phyloP scores from a whole-genome alignment of 192 early-diverging fungal genomes.

The Dispira simplex region DNA sequence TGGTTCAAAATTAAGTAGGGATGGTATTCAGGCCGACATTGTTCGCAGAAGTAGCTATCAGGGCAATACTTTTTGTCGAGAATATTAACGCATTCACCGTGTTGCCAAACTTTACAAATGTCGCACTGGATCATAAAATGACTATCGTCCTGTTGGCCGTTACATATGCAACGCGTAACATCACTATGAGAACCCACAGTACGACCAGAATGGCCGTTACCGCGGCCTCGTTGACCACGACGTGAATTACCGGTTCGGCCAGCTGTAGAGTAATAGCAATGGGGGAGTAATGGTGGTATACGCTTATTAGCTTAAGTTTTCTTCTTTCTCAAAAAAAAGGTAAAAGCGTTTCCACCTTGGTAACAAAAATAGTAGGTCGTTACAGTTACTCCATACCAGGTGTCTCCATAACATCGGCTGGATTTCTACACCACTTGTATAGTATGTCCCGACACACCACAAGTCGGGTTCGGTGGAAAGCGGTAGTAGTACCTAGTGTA shows the following conservation, averaged over 20 bases:
- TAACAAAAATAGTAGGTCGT: no score
- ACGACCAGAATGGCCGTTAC: neutral
- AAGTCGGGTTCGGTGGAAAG: no score
- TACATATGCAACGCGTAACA: conserved; percentile 31
- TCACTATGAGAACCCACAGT: conserved; percentile 4
- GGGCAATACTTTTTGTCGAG: conserved; percentile 56
- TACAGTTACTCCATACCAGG: no score
- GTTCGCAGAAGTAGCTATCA: conserved; percentile 87
- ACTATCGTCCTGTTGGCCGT: conserved; percentile 28
- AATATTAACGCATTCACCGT: conserved; percentile 80
- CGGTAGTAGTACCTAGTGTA: no score
- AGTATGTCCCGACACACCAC: no score
- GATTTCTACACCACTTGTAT: no score
- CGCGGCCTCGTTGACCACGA: conserved; percentile 3
- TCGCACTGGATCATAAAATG: conserved; percentile 90
- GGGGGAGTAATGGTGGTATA: no score
- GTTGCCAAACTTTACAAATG: conserved; percentile 86
- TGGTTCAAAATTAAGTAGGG: conserved; percentile 25
- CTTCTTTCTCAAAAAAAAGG: no score
- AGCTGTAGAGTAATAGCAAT: neutral
- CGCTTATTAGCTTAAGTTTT: no score
- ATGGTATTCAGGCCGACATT: conserved; percentile 72
- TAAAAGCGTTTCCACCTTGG: no score
- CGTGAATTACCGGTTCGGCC: neutral
- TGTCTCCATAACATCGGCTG: no score